Evolutionary conservation across 192 early-diverging fungal species (phyloP).

Genomic region (Mortierella claussenii): DNA sequence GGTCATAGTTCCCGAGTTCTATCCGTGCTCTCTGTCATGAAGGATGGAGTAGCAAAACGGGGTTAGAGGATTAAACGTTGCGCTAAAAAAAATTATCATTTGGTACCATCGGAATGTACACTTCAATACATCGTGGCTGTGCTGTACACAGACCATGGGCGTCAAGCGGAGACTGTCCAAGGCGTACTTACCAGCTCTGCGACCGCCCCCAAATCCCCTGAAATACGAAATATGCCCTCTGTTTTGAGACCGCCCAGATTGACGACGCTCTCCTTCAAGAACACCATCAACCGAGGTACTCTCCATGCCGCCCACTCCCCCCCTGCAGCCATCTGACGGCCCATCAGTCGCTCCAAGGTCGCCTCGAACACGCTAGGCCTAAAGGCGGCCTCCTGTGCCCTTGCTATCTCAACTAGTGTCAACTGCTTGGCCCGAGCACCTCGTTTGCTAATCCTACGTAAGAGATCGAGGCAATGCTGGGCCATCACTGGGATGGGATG

Average conservation of each 20-base stretch:
- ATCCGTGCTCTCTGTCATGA: constrained; percentile 73
- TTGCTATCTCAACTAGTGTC: constrained; percentile 74
- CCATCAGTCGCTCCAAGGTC: constrained; percentile 88
- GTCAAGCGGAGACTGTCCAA: too few relatives aligned
- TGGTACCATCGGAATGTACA: too few relatives aligned
- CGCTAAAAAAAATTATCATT: too few relatives aligned
- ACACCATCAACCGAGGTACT: constrained; percentile 85
- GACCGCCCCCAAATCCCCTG: constrained; percentile 90
- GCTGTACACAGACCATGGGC: constrained; percentile 6
- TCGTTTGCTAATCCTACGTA: constrained; percentile 77
- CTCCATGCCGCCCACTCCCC: constrained; percentile 61
- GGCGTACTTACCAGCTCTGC: constrained; percentile 67
- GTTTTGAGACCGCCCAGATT: constrained; percentile 79
- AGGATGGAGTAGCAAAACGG: background rate
- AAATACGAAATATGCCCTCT: constrained; percentile 97
- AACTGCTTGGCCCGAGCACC: constrained; percentile 85
- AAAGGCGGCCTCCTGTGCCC: constrained; percentile 84
- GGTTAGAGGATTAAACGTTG: too few relatives aligned
- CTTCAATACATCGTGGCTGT: constrained; percentile 2
- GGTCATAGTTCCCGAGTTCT: constrained; percentile 83
- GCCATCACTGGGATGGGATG: constrained; percentile 64
- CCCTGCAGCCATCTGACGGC: constrained; percentile 56
- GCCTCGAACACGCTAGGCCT: constrained; percentile 91
- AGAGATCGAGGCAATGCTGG: constrained; percentile 61
- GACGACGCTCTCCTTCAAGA: constrained; percentile 78